phyloP scores from a whole-genome alignment of 2,329 filamentous ascomycete species.

The Stemphylium beticola region DNA sequence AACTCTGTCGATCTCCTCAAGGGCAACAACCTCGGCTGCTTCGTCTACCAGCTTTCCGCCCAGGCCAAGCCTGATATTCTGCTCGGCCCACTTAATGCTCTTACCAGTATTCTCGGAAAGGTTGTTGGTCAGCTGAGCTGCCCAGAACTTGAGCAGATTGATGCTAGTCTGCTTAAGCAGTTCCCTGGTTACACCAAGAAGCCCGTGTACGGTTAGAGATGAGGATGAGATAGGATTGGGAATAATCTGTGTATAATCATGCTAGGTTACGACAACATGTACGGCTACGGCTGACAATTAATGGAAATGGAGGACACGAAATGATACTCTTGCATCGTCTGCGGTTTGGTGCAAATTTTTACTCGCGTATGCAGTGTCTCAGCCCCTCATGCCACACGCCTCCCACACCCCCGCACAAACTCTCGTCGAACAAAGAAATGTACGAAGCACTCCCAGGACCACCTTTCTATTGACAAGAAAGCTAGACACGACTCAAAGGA shows the following conservation, averaged over 20 bases:
- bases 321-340: too few species aligned
- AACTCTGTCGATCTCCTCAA: slow-evolving; percentile 18
- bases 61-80: slow-evolving; percentile 31
- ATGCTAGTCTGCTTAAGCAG: slow-evolving; percentile 20
- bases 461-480: neutral
- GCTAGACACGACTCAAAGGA: neutral
- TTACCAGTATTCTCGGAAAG: slow-evolving; percentile 21
- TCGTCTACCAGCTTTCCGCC: slow-evolving; percentile 25
- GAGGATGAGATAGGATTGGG: neutral
- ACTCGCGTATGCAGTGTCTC: too few species aligned
- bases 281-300: too few species aligned
- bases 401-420: neutral
- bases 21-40: slow-evolving; percentile 29
- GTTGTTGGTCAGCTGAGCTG: slow-evolving; percentile 24
- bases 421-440: neutral
- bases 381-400: neutral
- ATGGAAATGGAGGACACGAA: too few species aligned
- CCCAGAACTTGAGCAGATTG: slow-evolving; percentile 23
- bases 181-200: slow-evolving; percentile 29
- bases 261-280: too few species aligned
- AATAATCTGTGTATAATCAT: neutral
- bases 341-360: too few species aligned
- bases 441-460: neutral
- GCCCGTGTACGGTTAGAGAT: slow-evolving; percentile 22
- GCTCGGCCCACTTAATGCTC: slow-evolving; percentile 17